Percentiles rank a stretch among this genome's conserved stretches.
phyloP scores from a whole-genome alignment of 768 basidiomycete genomes.

The Auricularia sp. region DNA sequence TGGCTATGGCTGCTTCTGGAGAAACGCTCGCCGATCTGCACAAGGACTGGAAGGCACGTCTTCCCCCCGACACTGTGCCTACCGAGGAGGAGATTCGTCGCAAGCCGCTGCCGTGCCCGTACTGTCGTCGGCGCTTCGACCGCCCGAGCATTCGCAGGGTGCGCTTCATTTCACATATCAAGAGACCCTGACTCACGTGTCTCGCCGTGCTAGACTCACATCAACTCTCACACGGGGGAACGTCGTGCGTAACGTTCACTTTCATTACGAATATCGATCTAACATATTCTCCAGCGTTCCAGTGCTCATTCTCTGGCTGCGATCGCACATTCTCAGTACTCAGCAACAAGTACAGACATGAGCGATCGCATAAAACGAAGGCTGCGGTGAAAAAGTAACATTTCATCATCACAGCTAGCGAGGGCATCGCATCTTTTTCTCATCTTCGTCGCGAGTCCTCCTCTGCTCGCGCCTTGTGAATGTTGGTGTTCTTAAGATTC shows the following conservation, averaged over 20 bases:
- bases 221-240: background rate
- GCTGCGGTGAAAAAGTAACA: no score
- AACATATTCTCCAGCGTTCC: background rate
- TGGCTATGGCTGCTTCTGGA: background rate
- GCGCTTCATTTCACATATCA: background rate
- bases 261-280: background rate
- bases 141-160: background rate
- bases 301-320: background rate
- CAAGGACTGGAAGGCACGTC: background rate
- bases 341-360: slow-evolving; percentile 1
- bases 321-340: background rate
- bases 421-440: no score
- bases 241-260: background rate
- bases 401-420: no score
- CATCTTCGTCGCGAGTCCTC: no score
- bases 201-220: background rate
- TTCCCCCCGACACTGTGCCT: background rate
- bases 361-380: background rate
- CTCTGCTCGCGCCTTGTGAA: no score
- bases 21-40: background rate
- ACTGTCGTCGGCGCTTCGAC: background rate
- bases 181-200: background rate
- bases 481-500: no score
- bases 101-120: background rate
- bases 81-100: background rate